phyloP scores from a whole-genome alignment of 192 early-diverging fungal species.

The Coemansia sp. region DNA sequence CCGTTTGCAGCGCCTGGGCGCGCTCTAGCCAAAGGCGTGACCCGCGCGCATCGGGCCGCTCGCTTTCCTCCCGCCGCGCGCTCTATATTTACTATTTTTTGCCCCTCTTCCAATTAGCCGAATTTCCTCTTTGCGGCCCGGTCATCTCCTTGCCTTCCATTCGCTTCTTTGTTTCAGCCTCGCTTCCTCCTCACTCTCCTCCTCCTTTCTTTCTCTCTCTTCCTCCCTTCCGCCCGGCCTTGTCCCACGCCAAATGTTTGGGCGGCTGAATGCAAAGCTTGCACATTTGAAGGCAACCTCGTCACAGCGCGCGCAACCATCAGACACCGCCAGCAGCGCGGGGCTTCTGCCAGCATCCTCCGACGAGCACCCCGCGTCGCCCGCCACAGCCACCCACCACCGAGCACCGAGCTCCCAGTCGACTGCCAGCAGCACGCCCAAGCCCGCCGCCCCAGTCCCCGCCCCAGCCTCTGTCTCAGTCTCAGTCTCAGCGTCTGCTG shows the following conservation, averaged over 20 bases:
- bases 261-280: constrained; percentile 52
- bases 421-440: neutral
- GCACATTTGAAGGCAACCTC: constrained; percentile 47
- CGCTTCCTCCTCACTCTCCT: constrained; percentile 1
- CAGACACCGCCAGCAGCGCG: constrained; percentile 28
- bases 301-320: constrained; percentile 40
- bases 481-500: constrained; percentile 1
- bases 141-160: no score
- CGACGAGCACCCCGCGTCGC: constrained; percentile 11
- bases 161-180: no score
- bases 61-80: no score
- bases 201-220: neutral
- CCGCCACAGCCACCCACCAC: constrained; percentile 1
- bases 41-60: no score
- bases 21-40: no score
- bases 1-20: no score
- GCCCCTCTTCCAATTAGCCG: no score
- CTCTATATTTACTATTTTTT: no score
- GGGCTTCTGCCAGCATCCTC: constrained; percentile 17
- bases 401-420: neutral
- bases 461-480: neutral
- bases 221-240: neutral
- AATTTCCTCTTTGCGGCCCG: no score
- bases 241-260: constrained; percentile 45
- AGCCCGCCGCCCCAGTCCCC: no score